A percentile compares a stretch with the other conserved stretches of the same genome.
phyloP scores from a whole-genome alignment of 306 rosid genomes.

The Oxytropis ochrocephala region DNA sequence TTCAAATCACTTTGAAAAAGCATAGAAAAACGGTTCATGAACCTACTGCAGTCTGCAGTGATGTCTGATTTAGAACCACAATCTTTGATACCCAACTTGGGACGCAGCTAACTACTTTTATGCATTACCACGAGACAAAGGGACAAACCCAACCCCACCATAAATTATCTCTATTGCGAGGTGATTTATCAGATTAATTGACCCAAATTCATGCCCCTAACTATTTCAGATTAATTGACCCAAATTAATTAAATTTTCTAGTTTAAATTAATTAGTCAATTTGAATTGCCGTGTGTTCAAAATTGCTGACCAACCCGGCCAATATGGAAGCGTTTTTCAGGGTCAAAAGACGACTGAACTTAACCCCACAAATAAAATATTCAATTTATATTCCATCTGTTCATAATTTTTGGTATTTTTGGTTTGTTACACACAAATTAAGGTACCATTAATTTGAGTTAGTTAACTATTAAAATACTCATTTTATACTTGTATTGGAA shows the following conservation, averaged over 20 bases:
- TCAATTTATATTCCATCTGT: too few relatives aligned
- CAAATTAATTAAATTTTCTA: not conserved
- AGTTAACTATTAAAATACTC: too few relatives aligned
- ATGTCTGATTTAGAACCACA: slow-evolving; percentile 15
- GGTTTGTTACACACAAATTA: too few relatives aligned
- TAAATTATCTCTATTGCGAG: not conserved
- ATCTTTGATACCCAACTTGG: slow-evolving; percentile 20
- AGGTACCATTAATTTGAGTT: too few relatives aligned
- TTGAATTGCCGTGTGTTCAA: not conserved
- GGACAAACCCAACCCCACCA: slow-evolving; percentile 21
- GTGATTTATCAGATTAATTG: not conserved
- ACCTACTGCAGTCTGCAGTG: slow-evolving; percentile 22
- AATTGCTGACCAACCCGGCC: not conserved
- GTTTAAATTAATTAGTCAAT: not conserved
- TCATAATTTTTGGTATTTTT: too few relatives aligned
- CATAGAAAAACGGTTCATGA: slow-evolving; percentile 17
- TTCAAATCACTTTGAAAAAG: not conserved
- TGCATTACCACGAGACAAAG: slow-evolving; percentile 21
- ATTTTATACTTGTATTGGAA: too few relatives aligned
- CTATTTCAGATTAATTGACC: too few relatives aligned
- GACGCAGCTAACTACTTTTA: slow-evolving; percentile 23
- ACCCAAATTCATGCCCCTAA: too few relatives aligned
- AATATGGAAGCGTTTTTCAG: not conserved
- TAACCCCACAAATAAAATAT: not conserved
- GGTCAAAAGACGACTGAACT: not conserved